Base-by-base conservation (phyloP, 306 rosid species). In the Cyamopsis tetragonoloba region DNA sequence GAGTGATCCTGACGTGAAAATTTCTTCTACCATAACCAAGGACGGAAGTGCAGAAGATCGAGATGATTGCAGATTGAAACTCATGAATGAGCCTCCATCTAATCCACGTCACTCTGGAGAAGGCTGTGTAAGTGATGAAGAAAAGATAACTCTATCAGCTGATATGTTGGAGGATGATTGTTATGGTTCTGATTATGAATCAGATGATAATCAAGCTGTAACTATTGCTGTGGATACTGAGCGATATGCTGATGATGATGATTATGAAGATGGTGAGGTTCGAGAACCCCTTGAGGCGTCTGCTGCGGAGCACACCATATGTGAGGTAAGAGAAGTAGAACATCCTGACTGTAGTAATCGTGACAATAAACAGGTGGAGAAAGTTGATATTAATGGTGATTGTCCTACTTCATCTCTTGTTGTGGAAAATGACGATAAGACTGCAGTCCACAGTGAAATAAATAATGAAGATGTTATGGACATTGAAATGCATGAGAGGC, bases 201-300 rank as follows among this genome's bases (percentile, higher is more conserved):
- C 96, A 11, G 96, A 93, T 78, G 93, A 80, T 24, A 88, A 81
- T 81, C 88, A 59, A 62, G 86, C 88, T 65, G 54, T 81, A 46
- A 86, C 85, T 66, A 72, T 79, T 79, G 72, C 82, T 44, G 57
- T 81, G 64, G 85, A 76, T 66, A 76, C 72, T 17, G 79, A 79
- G 71, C 74, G 28, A 27, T 82, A 73, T 35, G 74, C 34, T 73
- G 81, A 77, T 42, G 91, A 87, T 59, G 96, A 89, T 55, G 98
- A 89, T 71, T 89, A 74, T 70, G 96, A 88, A 80, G 98, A 92
- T 47, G 98, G 96, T 20, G 90, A 93, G 83, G 86, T 93, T 61
- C 79, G 91, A 20, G 98, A 84, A 51, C 81, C 84, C 0, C 60
- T 77, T 50, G 68, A 66, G 68, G 71, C 62, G 24, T 64, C 80